Evolutionary conservation across 495 filamentous ascomycete genomes (phyloP), one percentile per base, ranked within the genome.

Genomic region (Penicillium silybi): DNA sequence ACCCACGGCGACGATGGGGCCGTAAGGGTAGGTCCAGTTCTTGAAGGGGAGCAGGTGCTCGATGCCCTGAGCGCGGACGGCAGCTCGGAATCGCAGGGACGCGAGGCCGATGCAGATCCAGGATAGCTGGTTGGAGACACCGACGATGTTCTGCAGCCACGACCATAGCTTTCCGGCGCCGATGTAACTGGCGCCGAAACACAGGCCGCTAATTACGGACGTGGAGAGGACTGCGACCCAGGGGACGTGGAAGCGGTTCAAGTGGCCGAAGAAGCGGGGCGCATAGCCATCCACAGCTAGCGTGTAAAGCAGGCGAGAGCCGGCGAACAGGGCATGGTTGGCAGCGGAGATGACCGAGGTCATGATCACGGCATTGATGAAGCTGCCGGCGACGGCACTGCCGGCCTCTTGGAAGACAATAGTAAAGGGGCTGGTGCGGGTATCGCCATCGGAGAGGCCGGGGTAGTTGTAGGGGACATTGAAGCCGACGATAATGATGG

Each of bases 71-170:
- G 54, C 59, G 44, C 70, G 71, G 44, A 85, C 64, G 11, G 71
- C 82, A 13, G 70, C 58, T 19, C 81, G 78, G 69, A 85, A 85
- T 26, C 81, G 77, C 34, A 85, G 66, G 4, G 80, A 83, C 4
- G 81, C 77, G 39, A 84, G 61, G 18, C 78, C 70, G 50, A 85
- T 85, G 46, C 74, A 72, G 52, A 80, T 73, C 82, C 82, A 85
- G 32, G 78, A 79, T 5, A 85, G 64, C 62, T 84, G 82, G 55
- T 84, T 85, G 0, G 80, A 83, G 11, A 85, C 82, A 11, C 81
- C 81, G 38, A 84, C 81, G 46, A 85, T 74, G 42, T 80, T 79
- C 52, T 82, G 79, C 26, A 83, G 59, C 80, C 80, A 83, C 3
- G 70, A 74, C 79, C 79, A 83, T 4, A 78, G 48, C 44, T 81